Evolutionary conservation across 148 eudicot genomes (phyloP).

Genomic region (Silene uniflora): DNA sequence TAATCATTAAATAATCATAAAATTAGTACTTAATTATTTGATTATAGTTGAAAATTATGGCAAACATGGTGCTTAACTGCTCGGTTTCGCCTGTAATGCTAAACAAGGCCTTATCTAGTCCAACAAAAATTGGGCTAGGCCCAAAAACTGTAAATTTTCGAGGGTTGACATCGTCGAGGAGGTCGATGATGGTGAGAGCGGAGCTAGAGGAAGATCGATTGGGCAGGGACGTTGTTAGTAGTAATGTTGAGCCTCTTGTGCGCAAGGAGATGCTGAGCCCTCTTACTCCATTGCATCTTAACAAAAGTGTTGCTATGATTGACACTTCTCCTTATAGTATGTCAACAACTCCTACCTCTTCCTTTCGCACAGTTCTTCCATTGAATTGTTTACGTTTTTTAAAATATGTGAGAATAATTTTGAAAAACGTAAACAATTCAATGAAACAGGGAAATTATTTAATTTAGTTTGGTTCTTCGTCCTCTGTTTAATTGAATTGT

Average conservation of each 20-base stretch:
- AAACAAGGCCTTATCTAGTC: slow-evolving; percentile 11
- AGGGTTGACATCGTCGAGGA: neutral
- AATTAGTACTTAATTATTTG: no score
- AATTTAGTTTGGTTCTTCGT: no score
- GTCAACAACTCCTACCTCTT: neutral
- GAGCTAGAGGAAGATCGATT: slow-evolving; percentile 22
- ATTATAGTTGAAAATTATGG: slow-evolving; percentile 19
- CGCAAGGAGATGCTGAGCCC: neutral
- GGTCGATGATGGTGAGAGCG: slow-evolving; percentile 31
- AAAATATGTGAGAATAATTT: no score
- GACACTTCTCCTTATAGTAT: slow-evolving; percentile 12
- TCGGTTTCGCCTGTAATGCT: slow-evolving; percentile 1
- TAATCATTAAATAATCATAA: neutral
- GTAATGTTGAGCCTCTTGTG: slow-evolving; percentile 6
- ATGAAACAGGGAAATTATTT: no score
- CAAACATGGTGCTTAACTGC: slow-evolving; percentile 7
- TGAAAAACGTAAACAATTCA: no score
- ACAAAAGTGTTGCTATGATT: slow-evolving; percentile 16
- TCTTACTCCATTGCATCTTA: neutral
- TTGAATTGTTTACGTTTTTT: no score
- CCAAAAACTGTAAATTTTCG: slow-evolving; percentile 31
- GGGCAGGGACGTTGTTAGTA: slow-evolving; percentile 29
- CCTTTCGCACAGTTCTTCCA: neutral
- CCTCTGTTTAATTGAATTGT: no score
- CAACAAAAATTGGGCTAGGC: neutral